Percentiles rank a stretch among this genome's conserved stretches.
phyloP scores from a whole-genome alignment of 192 early-diverging fungal species.

The Entophlyctis luteolus region DNA sequence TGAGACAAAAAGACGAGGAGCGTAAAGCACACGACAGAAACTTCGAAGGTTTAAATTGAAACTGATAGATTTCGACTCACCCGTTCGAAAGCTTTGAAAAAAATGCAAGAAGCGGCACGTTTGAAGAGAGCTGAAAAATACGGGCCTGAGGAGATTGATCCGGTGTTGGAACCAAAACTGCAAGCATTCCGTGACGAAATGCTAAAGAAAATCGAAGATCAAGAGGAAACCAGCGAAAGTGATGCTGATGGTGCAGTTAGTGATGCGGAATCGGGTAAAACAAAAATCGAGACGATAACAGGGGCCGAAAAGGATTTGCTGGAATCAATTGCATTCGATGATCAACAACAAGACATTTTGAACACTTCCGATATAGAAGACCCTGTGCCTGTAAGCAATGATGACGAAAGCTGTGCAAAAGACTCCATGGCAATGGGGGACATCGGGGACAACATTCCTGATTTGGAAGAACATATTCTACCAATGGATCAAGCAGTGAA shows the following conservation, averaged over 20 bases:
- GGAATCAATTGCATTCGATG: background rate
- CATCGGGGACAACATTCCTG: background rate
- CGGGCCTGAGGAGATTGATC: slow-evolving; percentile 33
- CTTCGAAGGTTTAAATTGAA: slow-evolving; percentile 48
- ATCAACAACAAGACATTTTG: background rate
- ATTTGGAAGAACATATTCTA: background rate
- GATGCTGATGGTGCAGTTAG: background rate
- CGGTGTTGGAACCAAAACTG: slow-evolving; percentile 28
- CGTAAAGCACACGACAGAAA: slow-evolving; percentile 44
- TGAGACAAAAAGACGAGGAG: slow-evolving; percentile 48
- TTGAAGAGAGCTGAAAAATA: slow-evolving; percentile 34
- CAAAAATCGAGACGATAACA: background rate
- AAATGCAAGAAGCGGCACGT: slow-evolving; percentile 40
- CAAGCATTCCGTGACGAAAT: slow-evolving; percentile 39
- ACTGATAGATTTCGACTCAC: background rate
- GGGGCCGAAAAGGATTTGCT: background rate
- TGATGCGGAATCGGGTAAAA: background rate
- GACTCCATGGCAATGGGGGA: background rate
- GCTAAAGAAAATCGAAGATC: slow-evolving; percentile 36
- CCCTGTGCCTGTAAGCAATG: background rate
- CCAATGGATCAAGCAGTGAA: background rate
- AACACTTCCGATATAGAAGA: background rate
- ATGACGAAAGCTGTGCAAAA: background rate
- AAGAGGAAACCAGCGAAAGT: background rate
- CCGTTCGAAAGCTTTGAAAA: slow-evolving; percentile 33